Conservation (phyloP, 2,329 filamentous ascomycete genomes). For the Trichoderma sp. region DNA sequence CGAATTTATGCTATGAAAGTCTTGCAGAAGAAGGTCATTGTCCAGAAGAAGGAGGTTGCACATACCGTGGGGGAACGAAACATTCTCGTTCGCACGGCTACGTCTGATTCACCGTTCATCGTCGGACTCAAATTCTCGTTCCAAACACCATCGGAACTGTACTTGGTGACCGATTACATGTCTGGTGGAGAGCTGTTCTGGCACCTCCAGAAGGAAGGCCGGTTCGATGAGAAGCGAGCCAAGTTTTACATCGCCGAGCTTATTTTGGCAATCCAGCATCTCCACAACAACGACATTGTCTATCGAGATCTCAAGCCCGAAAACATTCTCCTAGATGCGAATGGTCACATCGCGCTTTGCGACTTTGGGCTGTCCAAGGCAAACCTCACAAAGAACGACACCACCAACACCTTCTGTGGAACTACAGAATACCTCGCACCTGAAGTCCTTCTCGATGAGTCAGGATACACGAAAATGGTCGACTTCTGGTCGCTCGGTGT, state of each 20-base stretch:
- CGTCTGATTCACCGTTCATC: constrained; percentile 93
- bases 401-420: constrained; percentile 97
- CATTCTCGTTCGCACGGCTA: constrained; percentile 93
- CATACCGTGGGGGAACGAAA: constrained; percentile 97
- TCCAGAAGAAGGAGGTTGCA: constrained; percentile 98
- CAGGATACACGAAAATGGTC: constrained; percentile 99
- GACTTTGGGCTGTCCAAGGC: constrained; percentile 98
- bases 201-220: constrained; percentile 95
- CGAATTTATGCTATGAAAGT: constrained; percentile 99
- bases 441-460: constrained; percentile 91
- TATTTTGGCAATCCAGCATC: constrained; percentile 88
- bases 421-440: constrained; percentile 97
- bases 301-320: constrained; percentile 97
- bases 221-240: constrained; percentile 89
- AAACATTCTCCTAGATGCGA: constrained; percentile 94
- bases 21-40: constrained; percentile 98
- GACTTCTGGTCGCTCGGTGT: constrained; percentile 99
- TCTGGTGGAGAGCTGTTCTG: constrained; percentile 97
- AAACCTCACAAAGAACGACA: constrained; percentile 94
- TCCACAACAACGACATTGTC: constrained; percentile 96
- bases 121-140: constrained; percentile 98
- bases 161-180: constrained; percentile 99
- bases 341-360: constrained; percentile 95
- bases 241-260: constrained; percentile 99
- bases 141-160: constrained; percentile 93